Percentiles rank a stretch among this genome's conserved stretches.
Conservation (phyloP, 225 moss, liverwort and hornwort genomes). For the Polytrichum formosum region DNA sequence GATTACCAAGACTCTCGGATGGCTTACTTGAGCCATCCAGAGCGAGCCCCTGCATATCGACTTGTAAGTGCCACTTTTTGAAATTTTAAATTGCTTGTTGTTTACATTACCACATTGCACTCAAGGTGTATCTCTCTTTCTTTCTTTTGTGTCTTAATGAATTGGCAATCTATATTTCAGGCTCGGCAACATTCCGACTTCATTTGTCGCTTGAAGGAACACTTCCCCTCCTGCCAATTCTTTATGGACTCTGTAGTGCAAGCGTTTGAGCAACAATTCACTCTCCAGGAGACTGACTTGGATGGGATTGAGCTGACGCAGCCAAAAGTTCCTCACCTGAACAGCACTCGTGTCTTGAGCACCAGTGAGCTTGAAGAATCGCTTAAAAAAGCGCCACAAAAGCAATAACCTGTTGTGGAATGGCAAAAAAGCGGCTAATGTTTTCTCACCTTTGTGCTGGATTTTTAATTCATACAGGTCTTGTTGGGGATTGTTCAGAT, state of each 20-base stretch:
- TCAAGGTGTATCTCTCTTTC: too few species aligned
- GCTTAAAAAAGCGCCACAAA: conserved; percentile 11
- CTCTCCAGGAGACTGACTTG: conserved; percentile 43
- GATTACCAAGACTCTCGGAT: conserved; percentile 73
- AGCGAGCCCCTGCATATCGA: conserved; percentile 66
- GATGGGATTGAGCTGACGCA: conserved; percentile 33
- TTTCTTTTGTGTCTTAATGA: too few species aligned
- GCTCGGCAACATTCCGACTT: conserved; percentile 77
- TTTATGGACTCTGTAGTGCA: conserved; percentile 46
- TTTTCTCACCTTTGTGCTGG: background rate
- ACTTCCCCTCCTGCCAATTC: conserved; percentile 58
- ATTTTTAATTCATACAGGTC: background rate
- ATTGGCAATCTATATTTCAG: conserved; percentile 25
- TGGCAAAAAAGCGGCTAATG: background rate
- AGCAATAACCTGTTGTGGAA: conserved; percentile 4
- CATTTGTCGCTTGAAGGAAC: conserved; percentile 76
- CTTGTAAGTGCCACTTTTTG: conserved; percentile 34
- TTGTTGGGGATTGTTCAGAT: too few species aligned
- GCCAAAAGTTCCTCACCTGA: conserved; percentile 45
- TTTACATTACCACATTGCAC: too few species aligned
- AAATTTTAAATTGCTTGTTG: too few species aligned
- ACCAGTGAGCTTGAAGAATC: conserved; percentile 32
- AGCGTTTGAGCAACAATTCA: conserved; percentile 63
- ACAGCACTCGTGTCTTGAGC: conserved; percentile 35
- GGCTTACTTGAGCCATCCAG: conserved; percentile 72